Evolutionary conservation across 179 eudicot species (phyloP).

Genomic region (Monotropa hypopitys): DNA sequence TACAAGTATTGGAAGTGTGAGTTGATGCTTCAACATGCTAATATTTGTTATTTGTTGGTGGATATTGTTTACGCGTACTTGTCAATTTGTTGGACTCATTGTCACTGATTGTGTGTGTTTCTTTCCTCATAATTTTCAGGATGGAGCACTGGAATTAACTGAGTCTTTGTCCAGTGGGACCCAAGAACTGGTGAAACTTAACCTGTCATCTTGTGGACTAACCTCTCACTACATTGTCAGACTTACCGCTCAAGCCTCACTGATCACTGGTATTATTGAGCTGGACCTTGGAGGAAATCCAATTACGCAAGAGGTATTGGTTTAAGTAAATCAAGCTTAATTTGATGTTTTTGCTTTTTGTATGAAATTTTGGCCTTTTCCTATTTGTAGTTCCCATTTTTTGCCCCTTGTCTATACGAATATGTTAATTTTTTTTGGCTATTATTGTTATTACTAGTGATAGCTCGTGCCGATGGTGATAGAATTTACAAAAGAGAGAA

Average conservation of each 20-base stretch:
- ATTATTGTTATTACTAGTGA: neutral
- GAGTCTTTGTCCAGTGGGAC: slow-evolving; percentile 48
- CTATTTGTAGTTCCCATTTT: neutral
- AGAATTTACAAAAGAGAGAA: no score
- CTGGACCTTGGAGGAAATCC: slow-evolving; percentile 72
- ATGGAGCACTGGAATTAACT: slow-evolving; percentile 56
- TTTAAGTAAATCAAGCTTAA: neutral
- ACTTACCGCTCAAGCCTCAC: slow-evolving; percentile 26
- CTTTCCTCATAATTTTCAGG: slow-evolving; percentile 26
- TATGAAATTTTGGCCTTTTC: neutral
- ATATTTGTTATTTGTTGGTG: neutral
- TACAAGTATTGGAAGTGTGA: slow-evolving; percentile 67
- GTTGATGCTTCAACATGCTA: slow-evolving; percentile 14
- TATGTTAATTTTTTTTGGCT: neutral
- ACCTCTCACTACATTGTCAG: slow-evolving; percentile 35
- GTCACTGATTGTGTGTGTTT: neutral
- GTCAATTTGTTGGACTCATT: neutral
- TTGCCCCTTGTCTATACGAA: neutral
- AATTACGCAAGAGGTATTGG: slow-evolving; percentile 53
- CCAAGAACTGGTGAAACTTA: slow-evolving; percentile 60
- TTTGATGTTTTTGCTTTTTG: neutral
- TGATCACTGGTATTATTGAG: slow-evolving; percentile 48
- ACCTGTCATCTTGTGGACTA: slow-evolving; percentile 68
- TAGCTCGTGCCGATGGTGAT: no score
- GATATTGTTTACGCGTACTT: neutral